These are phyloP conservation scores for Calocybe gangraenosa DNA, from an alignment of 768 basidiomycete species.

Conservation along the genomic window DNA sequence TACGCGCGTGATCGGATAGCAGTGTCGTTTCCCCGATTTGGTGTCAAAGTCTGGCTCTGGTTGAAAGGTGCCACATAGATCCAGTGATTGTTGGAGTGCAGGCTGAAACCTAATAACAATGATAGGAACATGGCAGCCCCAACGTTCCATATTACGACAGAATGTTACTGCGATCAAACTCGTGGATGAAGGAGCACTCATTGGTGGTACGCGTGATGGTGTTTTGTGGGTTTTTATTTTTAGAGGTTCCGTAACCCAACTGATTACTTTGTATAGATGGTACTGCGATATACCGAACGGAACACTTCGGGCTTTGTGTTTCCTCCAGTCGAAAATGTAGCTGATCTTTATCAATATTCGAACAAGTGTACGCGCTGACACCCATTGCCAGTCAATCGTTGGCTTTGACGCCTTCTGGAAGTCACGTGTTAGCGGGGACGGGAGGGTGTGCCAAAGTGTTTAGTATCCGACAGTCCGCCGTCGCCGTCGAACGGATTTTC, in stretches of 20 bases:
- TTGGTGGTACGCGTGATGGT: conserved; percentile 70
- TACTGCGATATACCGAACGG: conserved; percentile 66
- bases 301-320: conserved; percentile 54
- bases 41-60: conserved; percentile 65
- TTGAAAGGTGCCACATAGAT: conserved; percentile 38
- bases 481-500: conserved; percentile 50
- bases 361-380: neutral
- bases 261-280: conserved; percentile 43
- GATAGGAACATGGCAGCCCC: conserved; percentile 58
- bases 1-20: conserved; percentile 56
- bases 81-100: neutral
- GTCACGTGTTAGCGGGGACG: conserved; percentile 49
- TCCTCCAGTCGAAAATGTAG: conserved; percentile 57
- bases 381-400: conserved; percentile 41
- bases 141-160: conserved; percentile 59
- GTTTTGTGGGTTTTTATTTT: conserved; percentile 43
- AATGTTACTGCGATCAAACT: conserved; percentile 64
- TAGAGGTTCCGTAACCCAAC: neutral
- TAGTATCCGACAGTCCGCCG: conserved; percentile 42
- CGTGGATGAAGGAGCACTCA: conserved; percentile 56
- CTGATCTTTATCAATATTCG: conserved; percentile 16
- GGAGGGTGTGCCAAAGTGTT: conserved; percentile 51
- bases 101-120: conserved; percentile 3
- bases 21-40: conserved; percentile 52
- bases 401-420: conserved; percentile 44